Base-by-base conservation (phyloP, 2,329 filamentous ascomycete genomes). In the Lachnellula suecica region DNA sequence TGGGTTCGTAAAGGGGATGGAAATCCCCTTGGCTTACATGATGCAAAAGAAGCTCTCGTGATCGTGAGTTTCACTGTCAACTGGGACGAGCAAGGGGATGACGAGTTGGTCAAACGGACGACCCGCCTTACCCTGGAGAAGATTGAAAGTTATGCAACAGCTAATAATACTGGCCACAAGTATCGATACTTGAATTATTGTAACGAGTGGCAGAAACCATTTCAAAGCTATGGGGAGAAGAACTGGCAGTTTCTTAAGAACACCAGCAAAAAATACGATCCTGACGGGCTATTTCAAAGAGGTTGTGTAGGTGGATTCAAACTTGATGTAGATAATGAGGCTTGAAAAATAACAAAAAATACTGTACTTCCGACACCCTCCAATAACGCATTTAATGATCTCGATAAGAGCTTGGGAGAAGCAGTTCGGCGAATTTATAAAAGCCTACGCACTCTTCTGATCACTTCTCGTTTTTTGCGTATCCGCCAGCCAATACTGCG, bases 11-110 rank as follows among this genome's bases (percentile, higher is more conserved):
- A 62, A 19, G 64, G 63, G 25, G 57, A 64, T 49, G 10, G 54
- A 2, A 64, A 64, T 52, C 61, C 65, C 2, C 53, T 67, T 2
- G 64, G 66, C 11, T 43, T 68, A n/a, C 7, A 63, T 5, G 54
- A 63, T 40, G 38, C 46, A 38, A 48, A 61, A 24, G 63, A 68
- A 20, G 57, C 66, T 29, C 63, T 72, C 10, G 59, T 71, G 0
- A 57, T 67, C 24, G 61, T 70, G 3, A 64, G 58, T 19, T 69
- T 72, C 40, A 70, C 66, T 1, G 61, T 69, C 2, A 67, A 70
- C 24, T 71, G 68, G 68, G 50, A 54, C 10, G 55, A 66, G 23
- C 17, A 15, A 2, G 25, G 54, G 15, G 59, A 70, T 53, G 68
- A 72, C 46, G 60, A 61, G 13, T 49, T 63, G 2, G 63, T 68